Conservation (phyloP, 306 rosid genomes). For the Quercus agrifolia region DNA sequence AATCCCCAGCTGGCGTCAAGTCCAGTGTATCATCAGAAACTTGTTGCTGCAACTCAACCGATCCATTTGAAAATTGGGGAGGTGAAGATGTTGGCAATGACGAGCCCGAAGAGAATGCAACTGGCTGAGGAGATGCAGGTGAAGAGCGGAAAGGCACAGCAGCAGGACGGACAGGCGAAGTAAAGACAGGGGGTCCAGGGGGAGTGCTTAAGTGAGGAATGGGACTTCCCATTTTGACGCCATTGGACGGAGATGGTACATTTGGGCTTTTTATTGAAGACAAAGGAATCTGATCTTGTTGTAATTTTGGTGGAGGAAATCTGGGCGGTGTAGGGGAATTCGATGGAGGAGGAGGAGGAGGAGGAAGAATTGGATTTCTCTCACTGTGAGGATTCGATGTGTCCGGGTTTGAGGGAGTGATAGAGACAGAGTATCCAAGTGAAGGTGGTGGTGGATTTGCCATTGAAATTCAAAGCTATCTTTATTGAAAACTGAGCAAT, state of each 20-base stretch:
- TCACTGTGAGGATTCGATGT: conserved; percentile 41
- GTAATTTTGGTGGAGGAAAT: conserved; percentile 61
- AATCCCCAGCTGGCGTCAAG: conserved; percentile 41
- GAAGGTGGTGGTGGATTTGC: conserved; percentile 67
- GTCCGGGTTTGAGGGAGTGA: conserved; percentile 42
- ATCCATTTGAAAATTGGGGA: conserved; percentile 56
- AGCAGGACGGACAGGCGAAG: conserved; percentile 93
- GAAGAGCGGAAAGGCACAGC: conserved; percentile 91
- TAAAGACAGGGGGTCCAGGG: conserved; percentile 95
- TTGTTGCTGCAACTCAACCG: conserved; percentile 51
- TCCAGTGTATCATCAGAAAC: conserved; percentile 49
- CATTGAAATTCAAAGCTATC: conserved; percentile 39
- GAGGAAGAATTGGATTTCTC: conserved; percentile 40
- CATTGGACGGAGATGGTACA: conserved; percentile 60
- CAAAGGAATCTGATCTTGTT: conserved; percentile 58
- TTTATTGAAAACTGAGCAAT: conserved; percentile 9
- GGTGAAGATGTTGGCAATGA: conserved; percentile 68
- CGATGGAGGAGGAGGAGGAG: conserved; percentile 43
- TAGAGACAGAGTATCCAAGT: conserved; percentile 42
- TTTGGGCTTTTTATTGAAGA: conserved; percentile 44
- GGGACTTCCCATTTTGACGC: conserved; percentile 58
- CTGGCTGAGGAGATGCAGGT: conserved; percentile 93
- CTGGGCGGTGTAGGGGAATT: conserved; percentile 41
- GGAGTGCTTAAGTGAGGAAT: conserved; percentile 89
- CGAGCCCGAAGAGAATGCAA: conserved; percentile 61